Percentiles rank a stretch among this genome's conserved stretches.
Evolutionary conservation across 352 stramenopile genomes (phyloP).

Genomic region (Globisporangium paddicum): DNA sequence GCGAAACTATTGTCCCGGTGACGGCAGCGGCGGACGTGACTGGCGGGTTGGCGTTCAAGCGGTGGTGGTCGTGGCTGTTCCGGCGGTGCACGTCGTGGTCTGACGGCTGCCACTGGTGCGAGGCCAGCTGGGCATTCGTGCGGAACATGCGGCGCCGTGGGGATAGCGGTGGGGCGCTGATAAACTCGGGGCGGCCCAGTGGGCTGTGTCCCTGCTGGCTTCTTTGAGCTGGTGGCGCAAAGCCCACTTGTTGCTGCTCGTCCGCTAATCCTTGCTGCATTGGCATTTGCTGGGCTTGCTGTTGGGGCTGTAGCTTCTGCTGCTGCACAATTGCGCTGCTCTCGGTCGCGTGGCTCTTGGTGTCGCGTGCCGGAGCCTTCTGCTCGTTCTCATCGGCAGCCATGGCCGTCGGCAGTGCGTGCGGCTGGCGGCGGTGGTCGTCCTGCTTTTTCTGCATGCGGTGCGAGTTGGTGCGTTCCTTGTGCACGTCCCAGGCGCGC

Average conservation of each 20-base stretch:
- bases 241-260: slow-evolving; percentile 10
- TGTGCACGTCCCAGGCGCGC: slow-evolving; percentile 77
- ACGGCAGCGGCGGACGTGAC: neutral
- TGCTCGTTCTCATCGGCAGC: slow-evolving; percentile 16
- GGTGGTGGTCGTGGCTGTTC: slow-evolving; percentile 1
- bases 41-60: slow-evolving; percentile 1
- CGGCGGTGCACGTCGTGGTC: slow-evolving; percentile 14
- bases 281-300: neutral
- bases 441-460: slow-evolving; percentile 64
- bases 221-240: neutral
- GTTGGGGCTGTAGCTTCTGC: slow-evolving; percentile 4
- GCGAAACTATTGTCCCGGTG: neutral
- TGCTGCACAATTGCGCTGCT: slow-evolving; percentile 2
- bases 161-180: slow-evolving; percentile 5
- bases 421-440: slow-evolving; percentile 7
- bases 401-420: neutral
- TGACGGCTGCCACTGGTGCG: slow-evolving; percentile 1
- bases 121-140: neutral
- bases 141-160: slow-evolving; percentile 19
- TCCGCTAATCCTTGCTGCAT: slow-evolving; percentile 8
- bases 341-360: neutral
- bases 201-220: slow-evolving; percentile 3
- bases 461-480: slow-evolving; percentile 76
- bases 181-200: slow-evolving; percentile 5
- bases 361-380: slow-evolving; percentile 4